Conservation (phyloP, 495 filamentous ascomycete species). For the Ramalina intermedia region DNA sequence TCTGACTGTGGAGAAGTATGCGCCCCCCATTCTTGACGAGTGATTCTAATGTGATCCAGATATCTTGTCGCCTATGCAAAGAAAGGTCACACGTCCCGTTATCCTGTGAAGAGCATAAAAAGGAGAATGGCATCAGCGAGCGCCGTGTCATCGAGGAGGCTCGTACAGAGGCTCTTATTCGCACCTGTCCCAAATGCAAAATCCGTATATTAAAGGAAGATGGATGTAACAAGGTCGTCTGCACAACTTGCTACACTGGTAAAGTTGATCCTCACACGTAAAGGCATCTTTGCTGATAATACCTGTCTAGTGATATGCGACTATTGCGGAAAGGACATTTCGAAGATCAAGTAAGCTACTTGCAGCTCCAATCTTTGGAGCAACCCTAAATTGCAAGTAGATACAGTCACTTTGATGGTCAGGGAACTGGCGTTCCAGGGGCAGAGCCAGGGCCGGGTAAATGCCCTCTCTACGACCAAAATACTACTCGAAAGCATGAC, state of each 20-base stretch:
- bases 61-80: conserved; percentile 64
- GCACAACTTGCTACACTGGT: conserved; percentile 31
- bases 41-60: conserved; percentile 12
- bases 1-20: conserved; percentile 38
- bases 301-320: conserved; percentile 9
- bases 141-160: conserved; percentile 67
- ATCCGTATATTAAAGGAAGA: conserved; percentile 45
- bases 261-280: neutral
- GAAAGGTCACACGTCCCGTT: conserved; percentile 59
- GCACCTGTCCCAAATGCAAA: conserved; percentile 51
- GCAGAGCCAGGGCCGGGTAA: conserved; percentile 31
- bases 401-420: conserved; percentile 29
- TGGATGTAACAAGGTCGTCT: conserved; percentile 79
- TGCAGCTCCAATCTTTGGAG: neutral
- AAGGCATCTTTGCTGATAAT: neutral
- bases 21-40: neutral
- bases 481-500: conserved; percentile 42
- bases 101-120: conserved; percentile 53
- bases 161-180: conserved; percentile 63
- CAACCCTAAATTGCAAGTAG: neutral
- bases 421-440: conserved; percentile 23
- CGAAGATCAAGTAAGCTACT: conserved; percentile 1
- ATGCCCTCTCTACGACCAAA: conserved; percentile 54
- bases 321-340: conserved; percentile 16
- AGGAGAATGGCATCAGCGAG: conserved; percentile 41